Evolutionary conservation across 257 asterid species (phyloP).

Genomic region (Fraxinus cuspidata): DNA sequence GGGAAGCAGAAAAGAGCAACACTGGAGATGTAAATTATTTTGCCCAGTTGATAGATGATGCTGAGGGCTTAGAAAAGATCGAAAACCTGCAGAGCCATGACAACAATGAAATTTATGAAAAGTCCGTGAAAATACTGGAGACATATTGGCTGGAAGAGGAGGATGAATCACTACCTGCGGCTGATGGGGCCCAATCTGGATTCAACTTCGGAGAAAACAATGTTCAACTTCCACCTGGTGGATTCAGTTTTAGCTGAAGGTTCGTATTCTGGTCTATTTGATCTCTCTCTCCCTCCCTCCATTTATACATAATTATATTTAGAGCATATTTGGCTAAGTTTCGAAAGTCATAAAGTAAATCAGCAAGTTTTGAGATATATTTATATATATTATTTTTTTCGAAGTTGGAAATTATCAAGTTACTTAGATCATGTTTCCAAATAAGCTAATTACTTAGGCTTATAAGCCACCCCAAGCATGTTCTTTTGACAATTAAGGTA

Average conservation of each 20-base stretch:
- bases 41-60: constrained; percentile 83
- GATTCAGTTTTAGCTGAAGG: constrained; percentile 81
- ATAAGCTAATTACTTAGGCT: neutral
- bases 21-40: constrained; percentile 64
- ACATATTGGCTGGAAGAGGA: constrained; percentile 92
- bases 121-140: constrained; percentile 88
- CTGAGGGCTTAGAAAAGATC: constrained; percentile 85
- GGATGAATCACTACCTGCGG: constrained; percentile 57
- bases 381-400: no score
- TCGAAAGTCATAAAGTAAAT: neutral
- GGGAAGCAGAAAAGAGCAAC: constrained; percentile 72
- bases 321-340: neutral
- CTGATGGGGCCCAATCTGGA: constrained; percentile 56
- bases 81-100: constrained; percentile 87
- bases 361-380: neutral
- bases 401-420: neutral
- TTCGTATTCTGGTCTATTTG: constrained; percentile 10
- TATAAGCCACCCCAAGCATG: neutral
- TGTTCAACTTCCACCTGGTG: constrained; percentile 70
- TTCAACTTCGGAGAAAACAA: constrained; percentile 76
- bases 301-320: neutral
- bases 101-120: constrained; percentile 86
- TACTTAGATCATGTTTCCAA: neutral
- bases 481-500: neutral
- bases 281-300: constrained; percentile 2